These are phyloP conservation scores for Zasmidium angulare DNA, from an alignment of 2,329 filamentous ascomycete genomes.

Conservation along the genomic window DNA sequence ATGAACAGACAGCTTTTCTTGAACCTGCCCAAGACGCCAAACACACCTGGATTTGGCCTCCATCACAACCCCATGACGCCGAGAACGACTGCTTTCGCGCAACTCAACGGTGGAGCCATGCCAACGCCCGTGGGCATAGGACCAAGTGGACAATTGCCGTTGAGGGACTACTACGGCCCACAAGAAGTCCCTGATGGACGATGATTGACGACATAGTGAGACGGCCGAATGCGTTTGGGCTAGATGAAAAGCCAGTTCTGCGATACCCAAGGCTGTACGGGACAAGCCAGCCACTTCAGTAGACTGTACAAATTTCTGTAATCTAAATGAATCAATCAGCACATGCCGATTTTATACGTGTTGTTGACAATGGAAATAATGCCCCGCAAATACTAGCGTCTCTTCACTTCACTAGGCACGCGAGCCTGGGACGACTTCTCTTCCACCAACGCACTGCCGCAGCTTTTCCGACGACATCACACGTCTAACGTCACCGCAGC, in stretches of 20 bases:
- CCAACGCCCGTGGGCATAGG: slow-evolving; percentile 8
- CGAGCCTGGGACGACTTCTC: not conserved
- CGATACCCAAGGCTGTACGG: not conserved
- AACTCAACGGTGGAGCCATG: slow-evolving; percentile 41
- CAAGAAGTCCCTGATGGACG: slow-evolving; percentile 19
- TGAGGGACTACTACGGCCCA: slow-evolving; percentile 30
- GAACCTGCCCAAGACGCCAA: slow-evolving; percentile 44
- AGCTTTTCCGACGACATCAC: not conserved
- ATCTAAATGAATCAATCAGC: too few species aligned
- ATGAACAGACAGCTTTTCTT: slow-evolving; percentile 47
- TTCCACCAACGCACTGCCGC: not conserved
- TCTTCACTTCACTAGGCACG: not conserved
- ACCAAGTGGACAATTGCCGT: slow-evolving; percentile 26
- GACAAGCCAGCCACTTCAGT: not conserved
- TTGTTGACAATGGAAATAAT: too few species aligned
- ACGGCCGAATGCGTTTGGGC: not conserved
- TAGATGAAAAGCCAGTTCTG: not conserved
- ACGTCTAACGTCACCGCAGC: not conserved
- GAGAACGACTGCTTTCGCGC: slow-evolving; percentile 67
- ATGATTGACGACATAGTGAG: not conserved
- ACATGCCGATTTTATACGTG: too few species aligned
- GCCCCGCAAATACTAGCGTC: too few species aligned
- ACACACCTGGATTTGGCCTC: slow-evolving; percentile 41
- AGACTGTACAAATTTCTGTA: not conserved
- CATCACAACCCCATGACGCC: slow-evolving; percentile 58